Conservation (phyloP, 2,329 filamentous ascomycete genomes). For the Sclerotinia borealis region DNA sequence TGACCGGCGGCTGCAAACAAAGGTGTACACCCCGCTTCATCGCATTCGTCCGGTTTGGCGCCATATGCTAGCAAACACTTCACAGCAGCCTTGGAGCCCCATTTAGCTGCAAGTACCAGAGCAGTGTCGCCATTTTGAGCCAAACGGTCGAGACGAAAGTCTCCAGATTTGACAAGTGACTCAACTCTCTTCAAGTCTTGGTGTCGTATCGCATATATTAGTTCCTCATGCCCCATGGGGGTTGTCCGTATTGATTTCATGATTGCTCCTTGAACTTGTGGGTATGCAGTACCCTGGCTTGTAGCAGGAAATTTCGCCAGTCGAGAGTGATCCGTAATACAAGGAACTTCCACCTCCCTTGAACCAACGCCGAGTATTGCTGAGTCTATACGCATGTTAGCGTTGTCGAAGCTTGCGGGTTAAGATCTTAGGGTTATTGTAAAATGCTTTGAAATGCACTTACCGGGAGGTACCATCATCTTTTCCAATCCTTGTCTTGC, state of each 20-base stretch:
- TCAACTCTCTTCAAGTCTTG: background rate
- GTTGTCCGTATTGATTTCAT: slow-evolving; percentile 7
- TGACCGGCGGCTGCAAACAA: slow-evolving; percentile 5
- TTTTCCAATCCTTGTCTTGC: slow-evolving; percentile 8
- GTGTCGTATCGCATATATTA: slow-evolving; percentile 6
- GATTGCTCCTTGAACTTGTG: slow-evolving; percentile 9
- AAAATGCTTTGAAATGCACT: background rate
- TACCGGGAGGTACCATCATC: slow-evolving; percentile 12
- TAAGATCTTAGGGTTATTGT: background rate
- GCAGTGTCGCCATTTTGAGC: slow-evolving; percentile 8
- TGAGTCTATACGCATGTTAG: background rate
- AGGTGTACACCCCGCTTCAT: slow-evolving; percentile 6
- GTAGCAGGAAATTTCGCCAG: slow-evolving; percentile 7
- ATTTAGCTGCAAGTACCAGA: slow-evolving; percentile 8
- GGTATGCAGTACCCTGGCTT: slow-evolving; percentile 10
- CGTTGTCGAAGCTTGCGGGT: background rate
- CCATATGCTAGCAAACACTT: slow-evolving; percentile 10
- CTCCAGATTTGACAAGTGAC: slow-evolving; percentile 5
- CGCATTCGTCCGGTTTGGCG: slow-evolving; percentile 3
- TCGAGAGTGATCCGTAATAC: slow-evolving; percentile 9
- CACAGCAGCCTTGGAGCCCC: background rate
- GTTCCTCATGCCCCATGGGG: background rate
- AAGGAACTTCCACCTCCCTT: slow-evolving; percentile 10
- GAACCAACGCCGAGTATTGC: slow-evolving; percentile 8
- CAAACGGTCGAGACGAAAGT: slow-evolving; percentile 1